phyloP scores from a whole-genome alignment of 768 basidiomycete genomes.

The Kwoniella sp. region DNA sequence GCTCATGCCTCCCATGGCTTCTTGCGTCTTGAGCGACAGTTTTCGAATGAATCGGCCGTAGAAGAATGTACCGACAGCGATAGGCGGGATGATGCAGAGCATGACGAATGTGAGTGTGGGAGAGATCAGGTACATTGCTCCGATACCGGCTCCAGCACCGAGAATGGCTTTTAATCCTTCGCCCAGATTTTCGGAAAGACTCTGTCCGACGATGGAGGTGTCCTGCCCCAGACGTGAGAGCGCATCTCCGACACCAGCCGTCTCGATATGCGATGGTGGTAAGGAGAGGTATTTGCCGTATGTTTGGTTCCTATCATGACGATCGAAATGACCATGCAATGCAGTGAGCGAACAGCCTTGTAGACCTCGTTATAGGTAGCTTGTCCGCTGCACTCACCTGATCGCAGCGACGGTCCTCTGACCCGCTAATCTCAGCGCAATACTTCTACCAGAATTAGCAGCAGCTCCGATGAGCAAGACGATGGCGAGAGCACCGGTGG shows the following conservation, averaged over 20 bases:
- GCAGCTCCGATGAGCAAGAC: slow-evolving; percentile 44
- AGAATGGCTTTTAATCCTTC: slow-evolving; percentile 53
- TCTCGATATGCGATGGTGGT: slow-evolving; percentile 51
- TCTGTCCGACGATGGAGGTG: slow-evolving; percentile 49
- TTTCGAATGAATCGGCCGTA: slow-evolving; percentile 71
- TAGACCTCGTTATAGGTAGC: not conserved
- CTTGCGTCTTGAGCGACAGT: slow-evolving; percentile 86
- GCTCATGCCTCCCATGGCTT: slow-evolving; percentile 91
- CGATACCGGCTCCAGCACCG: slow-evolving; percentile 59
- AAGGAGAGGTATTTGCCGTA: slow-evolving; percentile 48
- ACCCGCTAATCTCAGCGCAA: slow-evolving; percentile 45
- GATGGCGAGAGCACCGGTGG: slow-evolving; percentile 33
- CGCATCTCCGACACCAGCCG: slow-evolving; percentile 49
- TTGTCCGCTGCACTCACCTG: slow-evolving; percentile 28
- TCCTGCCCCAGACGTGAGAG: slow-evolving; percentile 51
- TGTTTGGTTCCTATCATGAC: slow-evolving; percentile 38
- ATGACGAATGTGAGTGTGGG: slow-evolving; percentile 78
- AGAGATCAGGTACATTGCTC: slow-evolving; percentile 87
- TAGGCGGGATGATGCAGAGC: slow-evolving; percentile 74
- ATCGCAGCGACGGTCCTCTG: slow-evolving; percentile 47
- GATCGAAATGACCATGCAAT: not conserved
- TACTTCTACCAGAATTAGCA: slow-evolving; percentile 47
- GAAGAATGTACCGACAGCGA: slow-evolving; percentile 35
- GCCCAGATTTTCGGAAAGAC: slow-evolving; percentile 47
- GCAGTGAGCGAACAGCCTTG: not conserved